Percentiles rank a stretch among this genome's conserved stretches.
These are phyloP conservation scores for Xylaria cubensis DNA, from an alignment of 495 filamentous ascomycete species.

Conservation along the genomic window DNA sequence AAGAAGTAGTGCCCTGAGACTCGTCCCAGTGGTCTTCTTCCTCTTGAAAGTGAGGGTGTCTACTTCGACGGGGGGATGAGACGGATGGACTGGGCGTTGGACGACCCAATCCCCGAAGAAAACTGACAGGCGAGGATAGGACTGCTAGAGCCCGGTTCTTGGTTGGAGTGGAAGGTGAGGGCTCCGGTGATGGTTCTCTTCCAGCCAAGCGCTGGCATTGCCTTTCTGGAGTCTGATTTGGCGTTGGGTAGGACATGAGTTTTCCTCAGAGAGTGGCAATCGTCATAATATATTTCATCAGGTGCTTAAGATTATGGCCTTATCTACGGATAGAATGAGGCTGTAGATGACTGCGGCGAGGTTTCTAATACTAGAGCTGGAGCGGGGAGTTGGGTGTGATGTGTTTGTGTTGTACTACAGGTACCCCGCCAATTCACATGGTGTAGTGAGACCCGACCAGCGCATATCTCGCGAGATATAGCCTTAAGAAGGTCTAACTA, in stretches of 20 bases:
- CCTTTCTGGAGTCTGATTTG: not conserved
- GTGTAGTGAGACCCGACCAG: no score
- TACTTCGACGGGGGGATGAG: not conserved
- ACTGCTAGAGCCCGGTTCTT: not conserved
- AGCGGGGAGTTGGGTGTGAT: no score
- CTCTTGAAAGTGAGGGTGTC: not conserved
- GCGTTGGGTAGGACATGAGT: not conserved
- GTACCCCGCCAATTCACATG: no score
- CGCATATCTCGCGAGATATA: no score
- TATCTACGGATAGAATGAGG: not conserved
- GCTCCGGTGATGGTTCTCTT: not conserved
- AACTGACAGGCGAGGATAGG: not conserved
- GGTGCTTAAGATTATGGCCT: not conserved
- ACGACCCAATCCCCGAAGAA: not conserved
- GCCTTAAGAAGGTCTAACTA: no score
- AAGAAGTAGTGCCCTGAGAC: not conserved
- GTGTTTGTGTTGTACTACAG: no score
- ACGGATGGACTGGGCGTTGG: not conserved
- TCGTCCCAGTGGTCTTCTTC: not conserved
- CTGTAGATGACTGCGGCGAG: not conserved
- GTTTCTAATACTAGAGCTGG: not conserved
- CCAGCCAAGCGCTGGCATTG: not conserved
- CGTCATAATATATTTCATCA: not conserved
- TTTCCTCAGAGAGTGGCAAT: not conserved
- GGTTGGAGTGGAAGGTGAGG: not conserved